Percentiles rank a stretch among this genome's conserved stretches.
phyloP scores from a whole-genome alignment of 495 filamentous ascomycete species.

The Penicillium waksmanii region DNA sequence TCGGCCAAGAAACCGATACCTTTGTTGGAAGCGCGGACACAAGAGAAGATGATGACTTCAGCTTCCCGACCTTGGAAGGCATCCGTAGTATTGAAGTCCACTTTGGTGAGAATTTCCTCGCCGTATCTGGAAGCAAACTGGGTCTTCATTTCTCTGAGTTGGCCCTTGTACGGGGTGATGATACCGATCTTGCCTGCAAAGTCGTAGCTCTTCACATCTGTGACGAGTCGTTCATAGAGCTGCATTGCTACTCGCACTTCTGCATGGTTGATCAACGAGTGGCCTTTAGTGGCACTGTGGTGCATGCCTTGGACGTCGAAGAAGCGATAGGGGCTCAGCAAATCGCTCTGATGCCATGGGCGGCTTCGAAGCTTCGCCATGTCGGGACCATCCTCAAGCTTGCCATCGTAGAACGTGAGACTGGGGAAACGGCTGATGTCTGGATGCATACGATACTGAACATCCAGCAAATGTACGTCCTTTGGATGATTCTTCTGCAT shows the following conservation, averaged over 20 bases:
- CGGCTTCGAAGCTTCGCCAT: slow-evolving; percentile 76
- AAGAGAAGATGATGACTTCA: slow-evolving; percentile 98
- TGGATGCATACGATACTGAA: slow-evolving; percentile 98
- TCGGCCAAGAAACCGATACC: slow-evolving; percentile 98
- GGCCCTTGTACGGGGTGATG: slow-evolving; percentile 96
- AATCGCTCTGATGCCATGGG: slow-evolving; percentile 80
- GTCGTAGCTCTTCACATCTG: slow-evolving; percentile 69
- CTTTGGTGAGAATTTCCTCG: slow-evolving; percentile 68
- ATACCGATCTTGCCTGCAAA: slow-evolving; percentile 87
- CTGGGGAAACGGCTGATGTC: slow-evolving; percentile 91
- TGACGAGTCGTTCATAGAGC: slow-evolving; percentile 75
- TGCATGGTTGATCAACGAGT: slow-evolving; percentile 87
- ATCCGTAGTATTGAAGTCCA: slow-evolving; percentile 98
- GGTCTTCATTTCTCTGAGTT: slow-evolving; percentile 76
- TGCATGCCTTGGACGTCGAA: slow-evolving; percentile 94
- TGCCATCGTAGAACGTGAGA: slow-evolving; percentile 85
- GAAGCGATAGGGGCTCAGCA: slow-evolving; percentile 94
- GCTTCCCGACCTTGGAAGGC: slow-evolving; percentile 96
- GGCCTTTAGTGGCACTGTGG: slow-evolving; percentile 71
- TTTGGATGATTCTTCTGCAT: slow-evolving; percentile 92
- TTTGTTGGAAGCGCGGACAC: slow-evolving; percentile 87
- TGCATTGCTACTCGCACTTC: slow-evolving; percentile 84
- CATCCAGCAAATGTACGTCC: slow-evolving; percentile 93
- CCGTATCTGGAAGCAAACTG: slow-evolving; percentile 75
- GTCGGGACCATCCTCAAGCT: slow-evolving; percentile 77